Conservation (phyloP, 2,329 filamentous ascomycete genomes). For the Ascocoryne sarcoides region DNA sequence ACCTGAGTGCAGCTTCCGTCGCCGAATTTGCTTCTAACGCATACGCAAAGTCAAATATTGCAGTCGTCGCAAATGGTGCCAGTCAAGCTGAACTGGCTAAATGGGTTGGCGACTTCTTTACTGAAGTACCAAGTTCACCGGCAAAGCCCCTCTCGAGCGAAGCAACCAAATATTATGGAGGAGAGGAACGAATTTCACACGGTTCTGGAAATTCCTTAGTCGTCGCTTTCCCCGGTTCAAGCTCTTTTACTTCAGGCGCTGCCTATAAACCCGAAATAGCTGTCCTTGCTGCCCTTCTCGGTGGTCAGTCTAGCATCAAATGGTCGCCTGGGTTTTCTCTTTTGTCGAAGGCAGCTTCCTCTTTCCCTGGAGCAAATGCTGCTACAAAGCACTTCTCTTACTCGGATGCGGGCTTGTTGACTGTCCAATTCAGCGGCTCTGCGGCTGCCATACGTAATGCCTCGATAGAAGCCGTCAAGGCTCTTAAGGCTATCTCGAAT, state of each 20-base stretch:
- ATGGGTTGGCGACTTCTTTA: conserved; percentile 93
- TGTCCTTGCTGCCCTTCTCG: conserved; percentile 81
- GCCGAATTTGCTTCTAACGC: conserved; percentile 67
- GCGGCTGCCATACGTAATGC: conserved; percentile 65
- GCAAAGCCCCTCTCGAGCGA: conserved; percentile 41
- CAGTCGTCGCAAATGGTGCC: conserved; percentile 83
- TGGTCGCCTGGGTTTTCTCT: conserved; percentile 92
- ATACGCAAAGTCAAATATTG: conserved; percentile 85
- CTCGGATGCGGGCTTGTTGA: conserved; percentile 87
- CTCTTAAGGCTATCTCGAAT: conserved; percentile 70
- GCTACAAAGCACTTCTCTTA: conserved; percentile 74
- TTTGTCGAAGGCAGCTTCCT: conserved; percentile 68
- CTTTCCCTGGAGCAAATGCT: conserved; percentile 56
- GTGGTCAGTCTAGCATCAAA: conserved; percentile 86
- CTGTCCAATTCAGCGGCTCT: conserved; percentile 70
- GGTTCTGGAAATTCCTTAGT: conserved; percentile 72
- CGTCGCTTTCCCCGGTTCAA: conserved; percentile 86
- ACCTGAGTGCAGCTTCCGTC: conserved; percentile 68
- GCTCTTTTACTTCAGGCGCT: conserved; percentile 55
- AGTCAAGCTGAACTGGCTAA: conserved; percentile 67
- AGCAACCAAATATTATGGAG: conserved; percentile 82
- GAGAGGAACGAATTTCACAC: conserved; percentile 83
- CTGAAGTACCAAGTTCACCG: conserved; percentile 50
- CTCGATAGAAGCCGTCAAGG: conserved; percentile 68
- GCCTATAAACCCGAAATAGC: conserved; percentile 84